Evolutionary conservation across 306 rosid species (phyloP), one percentile per base, ranked within the genome.

Genomic region (Morella rubra): DNA sequence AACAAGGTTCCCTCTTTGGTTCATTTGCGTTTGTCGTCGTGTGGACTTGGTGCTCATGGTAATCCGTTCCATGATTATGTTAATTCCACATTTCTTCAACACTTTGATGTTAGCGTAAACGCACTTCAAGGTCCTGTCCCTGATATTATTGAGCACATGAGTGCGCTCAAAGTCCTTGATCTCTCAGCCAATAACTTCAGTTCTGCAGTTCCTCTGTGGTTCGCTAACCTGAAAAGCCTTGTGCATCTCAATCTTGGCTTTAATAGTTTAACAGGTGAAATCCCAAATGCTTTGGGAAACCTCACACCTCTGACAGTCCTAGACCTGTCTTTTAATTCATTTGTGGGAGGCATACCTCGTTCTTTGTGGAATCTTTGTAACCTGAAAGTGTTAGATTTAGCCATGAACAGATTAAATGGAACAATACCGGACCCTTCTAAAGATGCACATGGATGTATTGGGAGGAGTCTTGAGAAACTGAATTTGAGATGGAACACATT

Each of bases 151-250:
- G 46, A 22, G 47, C 72, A 77, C 32, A 44, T 77, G 81, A 20
- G 41, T 6, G 53, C 14, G 3, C 45, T 77, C 22, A 77, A n/a
- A 69, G 5, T 56, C 24, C 75, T 77, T 37, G 75, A 52, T 9
- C 69, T 77, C 46, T 69, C 81, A 10, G 47, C 47, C 44, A 69
- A 77, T 47, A 7, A 19, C 44, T 27, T 77, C 14, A 18, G 7
- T 37, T 77, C 70, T 58, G 18, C 76, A 11, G 56, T 77, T n/a
- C 81, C 81, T 27, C 14, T n/a, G 24, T 77, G 70, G 81, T 27
- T 77, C 50, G 59, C 60, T 44, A 58, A 18, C 47, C 32, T 77
- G 37, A 24, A 44, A 14, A 46, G 7, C 66, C 70, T 77, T 3
- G 70, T 69, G 47, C 69, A 27, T 20, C 49, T 77, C 68, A 56